Conservation (phyloP, 305 asterid genomes). For the Euphrasia arctica region DNA sequence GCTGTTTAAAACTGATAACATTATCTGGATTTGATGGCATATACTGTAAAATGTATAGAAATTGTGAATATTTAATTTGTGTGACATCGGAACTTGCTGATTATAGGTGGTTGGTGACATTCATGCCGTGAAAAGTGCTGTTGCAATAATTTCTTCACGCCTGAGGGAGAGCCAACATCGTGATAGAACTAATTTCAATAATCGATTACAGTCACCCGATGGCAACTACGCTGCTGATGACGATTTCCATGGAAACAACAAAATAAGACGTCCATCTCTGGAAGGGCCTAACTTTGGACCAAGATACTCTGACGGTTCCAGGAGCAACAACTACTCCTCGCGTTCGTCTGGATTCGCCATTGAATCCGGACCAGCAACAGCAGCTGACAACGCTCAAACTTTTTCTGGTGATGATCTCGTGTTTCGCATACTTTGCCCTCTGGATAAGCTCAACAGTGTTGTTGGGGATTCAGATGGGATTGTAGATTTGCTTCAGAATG, state of each 20-base stretch:
- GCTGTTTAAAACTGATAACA: constrained; percentile 22
- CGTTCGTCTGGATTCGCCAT: constrained; percentile 54
- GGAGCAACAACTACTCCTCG: constrained; percentile 50
- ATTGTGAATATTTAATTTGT: constrained; percentile 12
- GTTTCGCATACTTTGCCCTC: constrained; percentile 88
- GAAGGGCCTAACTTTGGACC: constrained; percentile 68
- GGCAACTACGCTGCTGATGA: constrained; percentile 56
- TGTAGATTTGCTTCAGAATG: constrained; percentile 75
- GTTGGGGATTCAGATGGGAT: constrained; percentile 80
- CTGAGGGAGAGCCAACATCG: constrained; percentile 97
- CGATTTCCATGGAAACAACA: constrained; percentile 46
- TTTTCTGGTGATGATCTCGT: constrained; percentile 38
- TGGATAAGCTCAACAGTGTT: constrained; percentile 59
- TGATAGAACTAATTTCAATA: constrained; percentile 62
- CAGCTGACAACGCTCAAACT: constrained; percentile 42
- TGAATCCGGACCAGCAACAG: constrained; percentile 49
- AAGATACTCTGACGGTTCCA: constrained; percentile 52
- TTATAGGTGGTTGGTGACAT: constrained; percentile 77
- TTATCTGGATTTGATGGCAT: constrained; percentile 23
- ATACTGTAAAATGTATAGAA: constrained; percentile 20
- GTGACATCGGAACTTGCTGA: constrained; percentile 12
- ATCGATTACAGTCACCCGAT: constrained; percentile 62
- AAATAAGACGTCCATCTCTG: constrained; percentile 41
- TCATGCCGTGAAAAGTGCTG: constrained; percentile 72
- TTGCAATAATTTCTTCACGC: constrained; percentile 66